A percentile compares a stretch with the other conserved stretches of the same genome.
Conservation (phyloP, 805 yeast species). For the Candida succiphila region DNA sequence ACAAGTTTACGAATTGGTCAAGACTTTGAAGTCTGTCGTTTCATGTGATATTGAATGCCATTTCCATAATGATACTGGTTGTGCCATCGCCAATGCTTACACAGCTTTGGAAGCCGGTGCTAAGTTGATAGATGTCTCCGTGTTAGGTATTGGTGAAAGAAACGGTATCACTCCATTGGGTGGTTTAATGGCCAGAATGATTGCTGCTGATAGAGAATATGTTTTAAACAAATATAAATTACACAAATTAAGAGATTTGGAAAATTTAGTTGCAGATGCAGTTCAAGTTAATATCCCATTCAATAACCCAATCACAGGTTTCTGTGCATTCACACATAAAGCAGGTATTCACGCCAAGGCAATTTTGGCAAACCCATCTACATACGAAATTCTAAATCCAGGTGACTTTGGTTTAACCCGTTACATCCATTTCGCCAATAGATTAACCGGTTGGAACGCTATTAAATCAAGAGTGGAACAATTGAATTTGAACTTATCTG, state of each 20-base stretch:
- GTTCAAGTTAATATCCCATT: slow-evolving; percentile 96
- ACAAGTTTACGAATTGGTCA: slow-evolving; percentile 93
- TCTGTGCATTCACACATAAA: slow-evolving; percentile 99
- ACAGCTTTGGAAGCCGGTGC: slow-evolving; percentile 98
- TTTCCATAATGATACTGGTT: slow-evolving; percentile 98
- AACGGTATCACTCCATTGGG: slow-evolving; percentile 97
- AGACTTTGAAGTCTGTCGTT: slow-evolving; percentile 88
- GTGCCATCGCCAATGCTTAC: slow-evolving; percentile 98
- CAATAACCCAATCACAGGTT: slow-evolving; percentile 97
- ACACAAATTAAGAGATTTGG: slow-evolving; percentile 92
- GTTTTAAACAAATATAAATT: slow-evolving; percentile 90
- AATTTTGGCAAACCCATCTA: slow-evolving; percentile 94
- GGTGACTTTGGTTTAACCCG: slow-evolving; percentile 92
- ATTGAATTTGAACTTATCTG: slow-evolving; percentile 79
- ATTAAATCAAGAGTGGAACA: slow-evolving; percentile 97
- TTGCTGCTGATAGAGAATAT: slow-evolving; percentile 95
- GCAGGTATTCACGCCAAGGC: slow-evolving; percentile 99
- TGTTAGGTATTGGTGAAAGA: slow-evolving; percentile 97
- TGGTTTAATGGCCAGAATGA: slow-evolving; percentile 98
- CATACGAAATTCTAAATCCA: slow-evolving; percentile 95
- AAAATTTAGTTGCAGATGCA: slow-evolving; percentile 92
- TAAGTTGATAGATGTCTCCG: slow-evolving; percentile 86
- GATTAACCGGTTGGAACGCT: slow-evolving; percentile 98
- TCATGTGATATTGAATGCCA: slow-evolving; percentile 97
- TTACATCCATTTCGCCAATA: slow-evolving; percentile 95